phyloP scores from a whole-genome alignment of 257 asterid species.

The Ocimum tenuiflorum region DNA sequence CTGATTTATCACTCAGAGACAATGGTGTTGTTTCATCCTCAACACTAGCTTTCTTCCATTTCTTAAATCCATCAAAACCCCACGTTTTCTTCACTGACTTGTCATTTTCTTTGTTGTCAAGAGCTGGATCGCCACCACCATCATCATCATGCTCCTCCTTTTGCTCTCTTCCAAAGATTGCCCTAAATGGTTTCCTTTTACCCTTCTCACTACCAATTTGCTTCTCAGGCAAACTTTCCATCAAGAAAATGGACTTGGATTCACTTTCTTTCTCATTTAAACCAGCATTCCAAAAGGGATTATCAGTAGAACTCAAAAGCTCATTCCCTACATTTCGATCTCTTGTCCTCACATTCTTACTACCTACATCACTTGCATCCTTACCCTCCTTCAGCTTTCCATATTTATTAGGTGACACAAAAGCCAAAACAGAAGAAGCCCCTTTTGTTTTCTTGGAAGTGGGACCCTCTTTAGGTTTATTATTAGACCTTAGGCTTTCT shows the following conservation, averaged over 20 bases:
- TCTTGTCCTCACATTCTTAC: constrained; percentile 10
- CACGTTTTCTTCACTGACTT: constrained; percentile 45
- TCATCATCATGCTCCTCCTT: constrained; percentile 20
- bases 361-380: constrained; percentile 1
- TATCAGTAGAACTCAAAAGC: constrained; percentile 48
- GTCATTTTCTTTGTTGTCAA: constrained; percentile 31
- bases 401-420: constrained; percentile 38
- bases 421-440: constrained; percentile 43
- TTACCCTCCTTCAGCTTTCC: constrained; percentile 37
- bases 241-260: constrained; percentile 32
- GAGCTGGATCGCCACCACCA: too few relatives aligned
- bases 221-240: constrained; percentile 27
- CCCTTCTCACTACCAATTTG: constrained; percentile 32
- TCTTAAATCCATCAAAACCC: constrained; percentile 80
- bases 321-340: constrained; percentile 22
- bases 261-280: constrained; percentile 28
- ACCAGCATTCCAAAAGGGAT: constrained; percentile 40
- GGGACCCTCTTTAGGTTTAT: constrained; percentile 32
- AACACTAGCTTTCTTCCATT: constrained; percentile 60
- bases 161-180: constrained; percentile 32
- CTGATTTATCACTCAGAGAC: constrained; percentile 54
- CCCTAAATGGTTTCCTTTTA: constrained; percentile 43
- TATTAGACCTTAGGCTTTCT: too few relatives aligned
- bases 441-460: constrained; percentile 46
- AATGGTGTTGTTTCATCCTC: constrained; percentile 67